Evolutionary conservation across 2,329 filamentous ascomycete species (phyloP), one percentile per base, ranked within the genome.

Genomic region (Trichocomaceae sp.): DNA sequence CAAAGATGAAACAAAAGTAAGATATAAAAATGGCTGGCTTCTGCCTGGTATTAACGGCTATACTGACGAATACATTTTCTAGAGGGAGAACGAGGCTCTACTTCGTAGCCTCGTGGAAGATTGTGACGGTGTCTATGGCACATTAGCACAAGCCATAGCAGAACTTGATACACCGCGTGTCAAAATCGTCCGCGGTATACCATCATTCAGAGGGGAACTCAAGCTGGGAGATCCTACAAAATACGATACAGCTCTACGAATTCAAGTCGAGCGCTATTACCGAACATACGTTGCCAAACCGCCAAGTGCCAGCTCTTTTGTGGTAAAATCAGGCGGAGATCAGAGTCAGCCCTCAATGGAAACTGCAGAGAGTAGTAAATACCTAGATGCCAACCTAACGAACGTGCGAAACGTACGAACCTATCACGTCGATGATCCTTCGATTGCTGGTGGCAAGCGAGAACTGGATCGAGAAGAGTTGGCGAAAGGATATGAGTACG

Each of bases 401-500:
- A 79, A 81, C 1, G 87, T 97, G n/a, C 86, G 84, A 62, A 86
- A 82, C 57, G 78, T 85, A n/a, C 83, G 88, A 42, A 83, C 83
- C 1, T 99, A 97, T 71, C 86, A 86, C 63, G 81, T 97, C 57
- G 82, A 85, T 37, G 88, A 96, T 58, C 80, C 86, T 5, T 76
- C 81, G 39, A 84, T 84, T 0, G 84, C 86, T 0, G 90, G 88
- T 15, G 87, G 88, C 12, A 95, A 92, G 72, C 80, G 79, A 52
- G 89, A 96, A 52, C 84, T 99, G 23, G 83, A 87, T 26, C 83
- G 84, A 56, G 90, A 95, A 13, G 83, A 89, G 15, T 78, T 99
- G 37, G 89, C 89, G n/a, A 95, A 90, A 68, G 93, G 93, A 0
- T 99, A 92, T 65, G 85, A 90, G 65, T 99, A 99, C 67, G 93